These are phyloP conservation scores for Tilletiaria anomala DNA, from an alignment of 1,284 basidiomycete genomes.

Conservation along the genomic window DNA sequence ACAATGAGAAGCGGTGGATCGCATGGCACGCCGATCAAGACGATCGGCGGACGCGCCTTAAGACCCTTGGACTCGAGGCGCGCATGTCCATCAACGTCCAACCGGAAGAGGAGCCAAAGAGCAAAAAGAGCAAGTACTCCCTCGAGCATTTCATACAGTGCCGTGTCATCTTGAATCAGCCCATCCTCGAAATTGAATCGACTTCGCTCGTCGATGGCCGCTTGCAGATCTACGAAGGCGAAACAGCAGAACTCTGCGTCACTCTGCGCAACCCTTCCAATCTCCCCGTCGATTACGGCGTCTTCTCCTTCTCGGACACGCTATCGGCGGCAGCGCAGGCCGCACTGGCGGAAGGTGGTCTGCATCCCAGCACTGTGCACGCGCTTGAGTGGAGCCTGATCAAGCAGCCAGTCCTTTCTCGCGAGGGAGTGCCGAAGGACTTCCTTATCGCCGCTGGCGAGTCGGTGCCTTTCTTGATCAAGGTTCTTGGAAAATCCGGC, in stretches of 20 bases:
- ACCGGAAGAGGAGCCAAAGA: no score
- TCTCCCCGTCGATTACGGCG: conserved; percentile 68
- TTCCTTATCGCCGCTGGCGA: neutral
- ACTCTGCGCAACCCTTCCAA: conserved; percentile 67
- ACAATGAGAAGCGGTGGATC: conserved; percentile 59
- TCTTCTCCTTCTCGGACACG: conserved; percentile 74
- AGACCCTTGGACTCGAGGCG: no score
- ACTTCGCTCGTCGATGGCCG: conserved; percentile 79
- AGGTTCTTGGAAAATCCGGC: conserved; percentile 71
- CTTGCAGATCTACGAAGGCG: conserved; percentile 83
- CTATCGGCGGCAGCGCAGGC: conserved; percentile 61
- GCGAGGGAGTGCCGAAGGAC: conserved; percentile 43
- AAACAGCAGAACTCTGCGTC: conserved; percentile 66
- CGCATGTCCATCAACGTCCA: no score
- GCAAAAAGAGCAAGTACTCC: conserved; percentile 3
- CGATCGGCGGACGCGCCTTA: no score
- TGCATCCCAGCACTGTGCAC: conserved; percentile 70
- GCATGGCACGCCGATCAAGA: no score
- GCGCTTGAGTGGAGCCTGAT: conserved; percentile 74
- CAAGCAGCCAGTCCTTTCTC: conserved; percentile 64
- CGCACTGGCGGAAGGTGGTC: conserved; percentile 55
- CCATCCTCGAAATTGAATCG: conserved; percentile 65
- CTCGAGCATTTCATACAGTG: conserved; percentile 59
- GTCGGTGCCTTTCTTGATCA: conserved; percentile 46
- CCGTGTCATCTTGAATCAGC: conserved; percentile 46